A percentile compares a stretch with the other conserved stretches of the same genome.
These are phyloP conservation scores for Sugiyamaella castrensis DNA, from an alignment of 1,139 yeast genomes.

Conservation along the genomic window DNA sequence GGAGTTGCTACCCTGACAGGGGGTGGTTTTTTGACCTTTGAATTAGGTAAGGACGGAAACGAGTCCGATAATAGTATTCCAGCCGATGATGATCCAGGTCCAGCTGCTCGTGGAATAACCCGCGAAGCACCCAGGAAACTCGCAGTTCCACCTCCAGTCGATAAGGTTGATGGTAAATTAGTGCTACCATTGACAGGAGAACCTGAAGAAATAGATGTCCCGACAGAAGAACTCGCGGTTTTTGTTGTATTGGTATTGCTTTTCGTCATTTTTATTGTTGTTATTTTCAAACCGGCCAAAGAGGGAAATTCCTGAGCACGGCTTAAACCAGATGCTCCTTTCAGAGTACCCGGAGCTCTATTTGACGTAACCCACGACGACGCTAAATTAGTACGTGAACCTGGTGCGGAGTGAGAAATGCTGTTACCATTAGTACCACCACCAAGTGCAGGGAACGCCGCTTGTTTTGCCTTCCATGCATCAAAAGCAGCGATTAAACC, in stretches of 20 bases:
- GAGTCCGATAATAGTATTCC: conserved; percentile 14
- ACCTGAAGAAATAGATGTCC: neutral
- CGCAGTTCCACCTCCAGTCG: conserved; percentile 6
- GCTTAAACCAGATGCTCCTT: neutral
- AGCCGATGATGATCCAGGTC: conserved; percentile 6
- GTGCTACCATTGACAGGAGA: conserved; percentile 2
- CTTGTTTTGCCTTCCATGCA: conserved; percentile 21
- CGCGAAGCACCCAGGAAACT: conserved; percentile 15
- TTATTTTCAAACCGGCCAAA: conserved; percentile 9
- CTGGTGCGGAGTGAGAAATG: conserved; percentile 5
- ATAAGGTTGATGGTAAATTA: neutral
- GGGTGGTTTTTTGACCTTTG: conserved; percentile 12
- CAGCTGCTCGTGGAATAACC: conserved; percentile 8
- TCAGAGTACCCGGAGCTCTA: conserved; percentile 5
- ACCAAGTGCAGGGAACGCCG: conserved; percentile 16
- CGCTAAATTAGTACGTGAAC: conserved; percentile 14
- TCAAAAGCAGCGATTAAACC: conserved; percentile 21
- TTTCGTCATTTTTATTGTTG: neutral
- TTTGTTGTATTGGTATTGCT: neutral
- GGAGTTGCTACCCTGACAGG: conserved; percentile 14
- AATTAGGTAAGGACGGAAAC: conserved; percentile 28
- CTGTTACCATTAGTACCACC: neutral
- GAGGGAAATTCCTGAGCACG: conserved; percentile 16
- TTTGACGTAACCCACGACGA: conserved; percentile 13
- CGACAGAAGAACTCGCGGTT: neutral